Evolutionary conservation across 202 grass and related monocot genomes (phyloP).

Genomic region (Setaria italica): DNA sequence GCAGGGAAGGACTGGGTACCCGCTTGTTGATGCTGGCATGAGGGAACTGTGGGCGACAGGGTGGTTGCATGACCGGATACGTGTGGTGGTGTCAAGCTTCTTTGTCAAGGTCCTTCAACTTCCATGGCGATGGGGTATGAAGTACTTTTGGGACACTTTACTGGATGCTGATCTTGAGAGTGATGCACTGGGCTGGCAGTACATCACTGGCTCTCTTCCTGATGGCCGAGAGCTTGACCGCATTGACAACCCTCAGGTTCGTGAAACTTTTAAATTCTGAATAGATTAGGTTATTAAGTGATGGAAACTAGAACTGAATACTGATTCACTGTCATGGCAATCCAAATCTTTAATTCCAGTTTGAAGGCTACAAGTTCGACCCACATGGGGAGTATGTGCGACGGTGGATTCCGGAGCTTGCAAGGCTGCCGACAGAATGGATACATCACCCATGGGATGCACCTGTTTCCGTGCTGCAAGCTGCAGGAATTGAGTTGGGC

Average conservation of each 20-base stretch:
- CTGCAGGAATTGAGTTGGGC: constrained; percentile 93
- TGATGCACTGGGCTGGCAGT: constrained; percentile 97
- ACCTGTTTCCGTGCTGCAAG: constrained; percentile 78
- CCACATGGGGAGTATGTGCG: constrained; percentile 91
- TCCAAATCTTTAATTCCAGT: constrained; percentile 48
- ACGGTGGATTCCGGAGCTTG: constrained; percentile 94
- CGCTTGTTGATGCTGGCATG: constrained; percentile 97
- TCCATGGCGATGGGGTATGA: constrained; percentile 98
- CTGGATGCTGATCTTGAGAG: constrained; percentile 98
- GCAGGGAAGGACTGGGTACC: constrained; percentile 92
- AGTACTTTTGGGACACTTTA: constrained; percentile 99
- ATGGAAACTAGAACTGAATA: constrained; percentile 7
- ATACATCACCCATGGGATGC: constrained; percentile 98
- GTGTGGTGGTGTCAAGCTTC: constrained; percentile 95
- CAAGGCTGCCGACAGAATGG: constrained; percentile 95
- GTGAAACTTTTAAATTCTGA: constrained; percentile 25
- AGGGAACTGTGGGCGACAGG: constrained; percentile 96
- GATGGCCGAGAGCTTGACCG: constrained; percentile 90
- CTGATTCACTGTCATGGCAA: constrained; percentile 42
- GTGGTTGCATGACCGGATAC: constrained; percentile 93
- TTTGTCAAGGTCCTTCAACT: constrained; percentile 96
- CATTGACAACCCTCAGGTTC: constrained; percentile 98
- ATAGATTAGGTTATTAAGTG: neutral
- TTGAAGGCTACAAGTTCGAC: constrained; percentile 98
- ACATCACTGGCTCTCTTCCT: constrained; percentile 89